phyloP scores from a whole-genome alignment of 2,329 filamentous ascomycete species.

The Penicillium aurantiogriseum region DNA sequence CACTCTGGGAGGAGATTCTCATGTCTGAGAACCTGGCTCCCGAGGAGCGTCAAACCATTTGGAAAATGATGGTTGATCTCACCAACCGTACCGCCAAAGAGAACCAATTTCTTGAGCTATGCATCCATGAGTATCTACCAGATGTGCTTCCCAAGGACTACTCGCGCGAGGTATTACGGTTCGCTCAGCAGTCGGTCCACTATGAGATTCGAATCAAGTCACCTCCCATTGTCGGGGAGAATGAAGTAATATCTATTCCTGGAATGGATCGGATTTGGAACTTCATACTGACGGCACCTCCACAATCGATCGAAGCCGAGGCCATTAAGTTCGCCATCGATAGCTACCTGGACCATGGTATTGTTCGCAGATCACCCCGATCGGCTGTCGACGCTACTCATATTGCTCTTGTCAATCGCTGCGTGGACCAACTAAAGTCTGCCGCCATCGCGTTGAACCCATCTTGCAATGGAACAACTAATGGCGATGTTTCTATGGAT shows the following conservation, averaged over 20 bases:
- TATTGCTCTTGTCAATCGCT: constrained; percentile 69
- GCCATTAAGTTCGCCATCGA: constrained; percentile 71
- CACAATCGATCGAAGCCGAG: constrained; percentile 62
- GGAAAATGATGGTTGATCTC: constrained; percentile 61
- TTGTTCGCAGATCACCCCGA: constrained; percentile 43
- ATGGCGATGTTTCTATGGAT: constrained; percentile 54
- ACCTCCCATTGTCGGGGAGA: constrained; percentile 44
- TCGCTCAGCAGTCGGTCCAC: constrained; percentile 43
- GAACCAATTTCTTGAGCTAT: constrained; percentile 46
- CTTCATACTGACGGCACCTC: constrained; percentile 68
- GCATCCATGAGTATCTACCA: constrained; percentile 45
- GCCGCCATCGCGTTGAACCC: constrained; percentile 60
- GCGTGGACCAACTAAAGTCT: constrained; percentile 66
- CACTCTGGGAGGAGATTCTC: constrained; percentile 72
- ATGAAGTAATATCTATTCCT: constrained; percentile 46
- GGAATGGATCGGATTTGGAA: constrained; percentile 76
- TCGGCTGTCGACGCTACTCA: constrained; percentile 60
- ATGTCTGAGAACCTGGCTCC: constrained; percentile 60
- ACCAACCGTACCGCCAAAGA: constrained; percentile 28
- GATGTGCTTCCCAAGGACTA: constrained; percentile 39
- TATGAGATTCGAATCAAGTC: constrained; percentile 58
- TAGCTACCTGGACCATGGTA: constrained; percentile 62
- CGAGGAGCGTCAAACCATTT: constrained; percentile 64
- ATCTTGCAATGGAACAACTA: constrained; percentile 45
- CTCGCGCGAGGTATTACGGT: constrained; percentile 41